Base-by-base conservation (phyloP, 1,139 yeast genomes). In the Pichia sp. region DNA sequence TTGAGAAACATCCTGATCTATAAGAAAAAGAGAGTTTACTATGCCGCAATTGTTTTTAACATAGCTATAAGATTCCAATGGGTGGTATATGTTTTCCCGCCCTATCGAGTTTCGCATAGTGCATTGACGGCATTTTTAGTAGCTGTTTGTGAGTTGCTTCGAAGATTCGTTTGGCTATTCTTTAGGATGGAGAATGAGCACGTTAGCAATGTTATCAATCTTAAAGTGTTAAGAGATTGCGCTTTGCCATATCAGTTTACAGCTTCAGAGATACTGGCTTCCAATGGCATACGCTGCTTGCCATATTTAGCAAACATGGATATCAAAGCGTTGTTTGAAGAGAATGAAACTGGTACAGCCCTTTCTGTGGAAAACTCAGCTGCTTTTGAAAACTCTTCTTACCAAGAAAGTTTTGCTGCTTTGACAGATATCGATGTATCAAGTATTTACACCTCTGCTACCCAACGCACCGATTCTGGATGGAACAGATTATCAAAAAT, bases 141-240 rank as follows among this genome's bases (percentile, higher is more conserved):
- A 41, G 95, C 95, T 0, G 53, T 85, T 23, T 86, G 94, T 0
- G 99, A 92, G 62, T 64, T 87, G 2, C 29, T 84, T 3, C 72
- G 98, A 57, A 72, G 98, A 57, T 82, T 86, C 52, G 67, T 90
- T 27, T 92, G 99, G 98, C 72, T 85, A 9, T 75, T 85, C 47
- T 83, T 92, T 67, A 79, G 98, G 66, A 85, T 92, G 74, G 98
- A 92, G 58, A 92, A 92, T 63, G 97, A 92, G 64, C 98, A 94
- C 64, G 80, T 88, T 39, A 81, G 96, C 2, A 92, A 92, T 61
- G 95, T 87, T 9, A 77, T 77, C 43, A 66, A 86, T 40, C 85
- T 82, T 62, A 73, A 95, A 53, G 97, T 96, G 0, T 82, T 94
- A 4, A 77, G 92, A 49, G 96, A 90, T 51, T 69, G 87, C 6